phyloP scores from a whole-genome alignment of 2,329 filamentous ascomycete genomes.

The Colletotrichum sp. region DNA sequence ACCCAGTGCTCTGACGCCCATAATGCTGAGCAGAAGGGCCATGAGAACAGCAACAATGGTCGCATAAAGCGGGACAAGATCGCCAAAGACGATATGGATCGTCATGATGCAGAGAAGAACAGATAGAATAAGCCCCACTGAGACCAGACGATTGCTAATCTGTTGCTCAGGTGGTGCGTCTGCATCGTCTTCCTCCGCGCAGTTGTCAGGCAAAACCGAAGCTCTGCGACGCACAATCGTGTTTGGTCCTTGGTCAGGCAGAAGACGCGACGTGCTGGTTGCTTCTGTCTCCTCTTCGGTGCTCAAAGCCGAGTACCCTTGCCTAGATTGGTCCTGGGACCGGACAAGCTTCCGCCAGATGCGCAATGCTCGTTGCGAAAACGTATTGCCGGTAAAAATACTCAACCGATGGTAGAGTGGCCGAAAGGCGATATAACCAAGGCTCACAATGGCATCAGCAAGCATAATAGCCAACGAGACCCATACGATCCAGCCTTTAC shows the following conservation, averaged over 20 bases:
- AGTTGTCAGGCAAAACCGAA: not conserved
- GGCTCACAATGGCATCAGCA: constrained; percentile 86
- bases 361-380: not conserved
- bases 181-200: constrained; percentile 65
- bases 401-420: constrained; percentile 48
- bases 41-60: constrained; percentile 82
- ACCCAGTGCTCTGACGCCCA: constrained; percentile 71
- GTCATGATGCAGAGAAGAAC: constrained; percentile 80
- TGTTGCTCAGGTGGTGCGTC: constrained; percentile 88
- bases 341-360: not conserved
- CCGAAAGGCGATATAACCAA: constrained; percentile 76
- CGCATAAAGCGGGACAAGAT: constrained; percentile 78
- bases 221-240: not conserved
- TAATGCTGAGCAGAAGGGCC: constrained; percentile 78
- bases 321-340: not conserved
- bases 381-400: not conserved
- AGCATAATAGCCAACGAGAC: constrained; percentile 96
- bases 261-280: not conserved
- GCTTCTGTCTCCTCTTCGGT: constrained; percentile 4
- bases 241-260: not conserved
- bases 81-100: constrained; percentile 83
- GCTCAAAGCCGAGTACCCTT: constrained; percentile 1
- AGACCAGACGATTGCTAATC: constrained; percentile 73
- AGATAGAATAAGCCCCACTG: constrained; percentile 77
- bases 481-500: constrained; percentile 99